Base-by-base conservation (phyloP, 2,329 filamentous ascomycete species). In the Colletotrichum viniferum region DNA sequence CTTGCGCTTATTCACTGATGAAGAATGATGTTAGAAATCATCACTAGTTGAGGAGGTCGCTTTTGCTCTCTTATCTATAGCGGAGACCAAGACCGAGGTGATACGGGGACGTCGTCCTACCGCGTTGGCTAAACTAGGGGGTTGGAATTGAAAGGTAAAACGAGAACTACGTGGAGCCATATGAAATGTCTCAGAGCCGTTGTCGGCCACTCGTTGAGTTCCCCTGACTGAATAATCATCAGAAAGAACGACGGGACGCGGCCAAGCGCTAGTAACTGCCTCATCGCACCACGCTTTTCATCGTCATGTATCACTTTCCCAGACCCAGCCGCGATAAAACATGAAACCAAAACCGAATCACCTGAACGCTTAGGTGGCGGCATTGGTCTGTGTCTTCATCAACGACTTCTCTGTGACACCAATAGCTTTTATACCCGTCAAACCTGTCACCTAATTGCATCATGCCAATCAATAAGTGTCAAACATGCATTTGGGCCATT, bases 401-500 rank as follows among this genome's bases (percentile, higher is more conserved):
- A 12, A 12, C 10, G 10, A 48, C 18, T 48, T 12, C 18, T 5
- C 3, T 0, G 9, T 48, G 3, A 12, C 1, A 48, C 9, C 3
- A 2, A 12, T 7, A 4, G 38, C 4, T 21, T 48, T 21, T 48
- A 21, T 21, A 48, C 38, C 18, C 10, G 9, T 16, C 5, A 6
- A 4, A 5, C 9, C 2, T 12, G 10, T 48, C 5, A 4, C 38
- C 18, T 5, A 48, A 34, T 13, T 13, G 10, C 12, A 34, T 34
- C 32, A 32, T 32, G 10, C 30, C 30, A 32, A 32, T 34, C 12
- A 5, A 38, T 9, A 38, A 38, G 18, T 48, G 10, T n/a, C 38
- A 21, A 48, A 48, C 9, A 7, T 48, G 9, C 2, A 12, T 2
- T 7, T 5, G 0, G 4, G 3, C 9, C 3, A n/a, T n/a, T n/a